Percentiles rank a stretch among this genome's conserved stretches.
Evolutionary conservation across 139 green algal species (phyloP).

Genomic region (Chlamydomonas sphaeroides): DNA sequence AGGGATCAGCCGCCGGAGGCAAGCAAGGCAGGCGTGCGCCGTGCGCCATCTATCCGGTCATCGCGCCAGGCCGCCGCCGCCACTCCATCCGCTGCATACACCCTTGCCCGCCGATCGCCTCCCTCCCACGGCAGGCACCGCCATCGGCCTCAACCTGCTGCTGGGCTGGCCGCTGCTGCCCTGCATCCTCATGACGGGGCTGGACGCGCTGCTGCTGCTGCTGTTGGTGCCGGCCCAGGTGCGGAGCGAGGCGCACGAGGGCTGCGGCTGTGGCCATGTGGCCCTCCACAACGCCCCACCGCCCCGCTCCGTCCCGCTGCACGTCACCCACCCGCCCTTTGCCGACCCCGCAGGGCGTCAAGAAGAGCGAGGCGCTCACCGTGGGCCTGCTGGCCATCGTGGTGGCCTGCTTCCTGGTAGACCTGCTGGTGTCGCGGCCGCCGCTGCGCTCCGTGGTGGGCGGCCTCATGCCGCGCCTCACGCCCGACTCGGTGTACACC

Average conservation of each 20-base stretch:
- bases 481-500: slow-evolving; percentile 60
- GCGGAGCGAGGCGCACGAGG: no score
- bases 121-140: slow-evolving; percentile 47
- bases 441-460: slow-evolving; percentile 46
- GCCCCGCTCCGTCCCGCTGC: neutral
- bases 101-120: no score
- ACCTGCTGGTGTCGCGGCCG: slow-evolving; percentile 59
- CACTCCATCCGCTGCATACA: neutral
- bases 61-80: neutral
- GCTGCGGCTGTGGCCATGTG: no score
- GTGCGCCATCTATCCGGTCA: no score
- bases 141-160: slow-evolving; percentile 71
- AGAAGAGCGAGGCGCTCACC: slow-evolving; percentile 57
- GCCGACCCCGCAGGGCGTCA: slow-evolving; percentile 17
- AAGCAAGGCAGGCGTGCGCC: no score
- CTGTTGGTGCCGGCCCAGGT: slow-evolving; percentile 50
- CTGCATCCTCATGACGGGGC: slow-evolving; percentile 61
- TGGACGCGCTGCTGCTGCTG: slow-evolving; percentile 61
- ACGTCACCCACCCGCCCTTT: neutral
- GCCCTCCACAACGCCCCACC: neutral
- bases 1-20: no score
- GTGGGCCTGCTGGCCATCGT: slow-evolving; percentile 63
- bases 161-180: slow-evolving; percentile 63
- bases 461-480: slow-evolving; percentile 54
- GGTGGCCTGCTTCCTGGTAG: slow-evolving; percentile 66